Conservation (phyloP, 2,329 filamentous ascomycete species). For the Penicillium sp. region DNA sequence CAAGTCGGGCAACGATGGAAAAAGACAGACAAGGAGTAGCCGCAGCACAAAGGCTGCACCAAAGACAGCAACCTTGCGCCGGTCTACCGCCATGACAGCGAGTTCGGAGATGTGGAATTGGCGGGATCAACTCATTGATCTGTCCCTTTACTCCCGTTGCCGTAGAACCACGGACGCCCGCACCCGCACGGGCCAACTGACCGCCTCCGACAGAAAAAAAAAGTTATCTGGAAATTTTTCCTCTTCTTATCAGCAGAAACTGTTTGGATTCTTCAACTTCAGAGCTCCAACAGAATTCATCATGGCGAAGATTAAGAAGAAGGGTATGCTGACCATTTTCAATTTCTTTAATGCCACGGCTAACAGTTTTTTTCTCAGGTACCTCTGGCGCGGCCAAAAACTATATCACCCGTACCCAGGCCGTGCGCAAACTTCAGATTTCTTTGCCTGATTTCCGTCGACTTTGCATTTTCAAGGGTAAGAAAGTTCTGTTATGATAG, state of each 20-base stretch:
- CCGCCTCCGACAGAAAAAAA: conserved; percentile 29
- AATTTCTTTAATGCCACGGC: conserved; percentile 1
- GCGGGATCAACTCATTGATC: neutral
- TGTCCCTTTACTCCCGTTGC: conserved; percentile 4
- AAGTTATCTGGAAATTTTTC: conserved; percentile 40
- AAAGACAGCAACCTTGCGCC: conserved; percentile 68
- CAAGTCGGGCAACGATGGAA: conserved; percentile 80
- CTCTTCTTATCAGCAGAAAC: conserved; percentile 34
- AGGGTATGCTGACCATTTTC: conserved; percentile 55
- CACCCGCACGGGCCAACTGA: conserved; percentile 33
- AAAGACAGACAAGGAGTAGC: conserved; percentile 74
- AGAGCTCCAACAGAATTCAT: conserved; percentile 17
- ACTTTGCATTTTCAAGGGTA: conserved; percentile 97
- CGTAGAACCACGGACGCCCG: conserved; percentile 20
- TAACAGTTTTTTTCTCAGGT: conserved; percentile 48
- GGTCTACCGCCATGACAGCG: conserved; percentile 52
- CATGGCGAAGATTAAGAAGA: conserved; percentile 86
- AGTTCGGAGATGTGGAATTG: neutral
- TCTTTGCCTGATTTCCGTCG: conserved; percentile 96
- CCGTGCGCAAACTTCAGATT: conserved; percentile 96
- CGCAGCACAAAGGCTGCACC: conserved; percentile 74
- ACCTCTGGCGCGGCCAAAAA: conserved; percentile 93
- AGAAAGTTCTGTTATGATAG: neutral
- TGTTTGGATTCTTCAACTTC: conserved; percentile 19
- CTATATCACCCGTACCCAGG: conserved; percentile 96